Conservation (phyloP, 768 basidiomycete genomes). For the Candolleomyces eurysporus region DNA sequence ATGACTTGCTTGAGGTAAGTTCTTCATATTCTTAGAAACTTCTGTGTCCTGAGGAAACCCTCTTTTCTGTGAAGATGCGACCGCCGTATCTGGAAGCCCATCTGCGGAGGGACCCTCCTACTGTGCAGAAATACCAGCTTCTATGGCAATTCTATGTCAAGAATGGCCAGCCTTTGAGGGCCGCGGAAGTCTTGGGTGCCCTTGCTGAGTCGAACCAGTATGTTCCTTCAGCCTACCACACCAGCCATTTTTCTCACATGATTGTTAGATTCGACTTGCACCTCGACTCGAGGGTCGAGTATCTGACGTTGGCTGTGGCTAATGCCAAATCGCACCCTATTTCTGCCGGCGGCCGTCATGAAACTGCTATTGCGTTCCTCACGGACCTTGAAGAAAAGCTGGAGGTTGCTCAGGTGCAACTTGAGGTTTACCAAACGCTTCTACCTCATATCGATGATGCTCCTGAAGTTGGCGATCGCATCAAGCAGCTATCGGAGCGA, state of each 20-base stretch:
- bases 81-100: conserved; percentile 88
- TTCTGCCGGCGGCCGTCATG: conserved; percentile 71
- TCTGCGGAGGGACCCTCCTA: conserved; percentile 75
- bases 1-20: conserved; percentile 86
- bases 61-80: conserved; percentile 56
- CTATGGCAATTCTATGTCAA: conserved; percentile 98
- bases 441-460: conserved; percentile 59
- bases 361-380: conserved; percentile 93
- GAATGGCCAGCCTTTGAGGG: conserved; percentile 80
- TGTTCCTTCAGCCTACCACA: background rate
- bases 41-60: background rate
- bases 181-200: conserved; percentile 79
- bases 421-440: conserved; percentile 80
- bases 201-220: conserved; percentile 86
- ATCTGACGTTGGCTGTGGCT: conserved; percentile 89
- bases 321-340: conserved; percentile 95
- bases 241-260: background rate
- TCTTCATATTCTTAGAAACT: background rate
- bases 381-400: conserved; percentile 93
- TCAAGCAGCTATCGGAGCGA: conserved; percentile 53
- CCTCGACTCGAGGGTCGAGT: conserved; percentile 80
- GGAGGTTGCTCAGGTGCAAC: conserved; percentile 94
- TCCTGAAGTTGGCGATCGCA: conserved; percentile 60
- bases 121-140: conserved; percentile 80
- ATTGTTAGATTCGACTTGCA: conserved; percentile 57